phyloP scores from a whole-genome alignment of 1,139 yeast species.

The Ogataea hybrid region DNA sequence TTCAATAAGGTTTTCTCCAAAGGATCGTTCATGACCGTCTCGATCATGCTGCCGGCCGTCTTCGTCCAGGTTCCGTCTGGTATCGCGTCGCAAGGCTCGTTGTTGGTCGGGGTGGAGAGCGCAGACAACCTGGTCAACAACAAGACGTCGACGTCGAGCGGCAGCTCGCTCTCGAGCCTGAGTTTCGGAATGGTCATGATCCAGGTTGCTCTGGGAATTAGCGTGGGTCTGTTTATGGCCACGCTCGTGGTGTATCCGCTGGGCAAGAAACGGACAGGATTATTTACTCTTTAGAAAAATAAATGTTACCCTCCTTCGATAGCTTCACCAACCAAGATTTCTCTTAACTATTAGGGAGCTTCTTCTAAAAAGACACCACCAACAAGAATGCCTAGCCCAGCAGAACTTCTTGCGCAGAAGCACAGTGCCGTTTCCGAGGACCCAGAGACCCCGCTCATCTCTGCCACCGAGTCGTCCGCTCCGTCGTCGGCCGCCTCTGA shows the following conservation, averaged over 20 bases:
- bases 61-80: constrained; percentile 96
- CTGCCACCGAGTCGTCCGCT: constrained; percentile 18
- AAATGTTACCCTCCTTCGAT: constrained; percentile 9
- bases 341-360: constrained; percentile 3
- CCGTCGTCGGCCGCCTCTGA: constrained; percentile 16
- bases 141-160: constrained; percentile 28
- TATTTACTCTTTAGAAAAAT: constrained; percentile 58
- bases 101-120: constrained; percentile 71
- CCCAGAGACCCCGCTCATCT: constrained; percentile 9
- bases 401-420: constrained; percentile 49
- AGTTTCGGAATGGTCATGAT: constrained; percentile 86
- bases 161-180: constrained; percentile 36
- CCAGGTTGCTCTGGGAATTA: constrained; percentile 88
- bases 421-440: constrained; percentile 31
- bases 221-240: constrained; percentile 91
- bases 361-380: neutral
- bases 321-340: constrained; percentile 3
- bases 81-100: constrained; percentile 83
- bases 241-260: constrained; percentile 88
- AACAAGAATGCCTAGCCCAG: constrained; percentile 54
- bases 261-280: constrained; percentile 83
- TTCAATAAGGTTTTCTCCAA: constrained; percentile 24
- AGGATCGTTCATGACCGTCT: constrained; percentile 77
- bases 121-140: constrained; percentile 69
- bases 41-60: constrained; percentile 94